phyloP scores from a whole-genome alignment of 129 eudicot species.

The Sambucus nigra region DNA sequence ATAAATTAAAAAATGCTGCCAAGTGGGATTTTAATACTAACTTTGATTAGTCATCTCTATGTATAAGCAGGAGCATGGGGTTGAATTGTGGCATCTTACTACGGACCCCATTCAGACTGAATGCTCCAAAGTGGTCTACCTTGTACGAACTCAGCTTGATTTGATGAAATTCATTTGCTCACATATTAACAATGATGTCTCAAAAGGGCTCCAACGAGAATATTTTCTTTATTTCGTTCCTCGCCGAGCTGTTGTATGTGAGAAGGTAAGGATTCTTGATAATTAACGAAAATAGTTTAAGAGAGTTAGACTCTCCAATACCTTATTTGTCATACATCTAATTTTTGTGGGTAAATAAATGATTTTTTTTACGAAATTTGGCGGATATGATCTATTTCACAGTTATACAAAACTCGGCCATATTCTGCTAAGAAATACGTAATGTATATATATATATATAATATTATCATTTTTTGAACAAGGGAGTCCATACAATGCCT shows the following conservation, averaged over 20 bases:
- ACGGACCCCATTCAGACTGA: slow-evolving; percentile 65
- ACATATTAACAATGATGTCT: slow-evolving; percentile 62
- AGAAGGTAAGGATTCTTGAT: slow-evolving; percentile 45
- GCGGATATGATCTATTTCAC: no score
- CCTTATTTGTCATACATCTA: no score
- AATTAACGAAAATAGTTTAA: slow-evolving; percentile 10
- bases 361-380: no score
- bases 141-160: slow-evolving; percentile 69
- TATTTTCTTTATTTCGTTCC: slow-evolving; percentile 91
- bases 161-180: slow-evolving; percentile 73
- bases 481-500: no score
- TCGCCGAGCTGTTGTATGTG: slow-evolving; percentile 89
- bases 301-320: no score
- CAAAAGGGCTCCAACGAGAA: slow-evolving; percentile 90
- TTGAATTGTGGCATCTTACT: slow-evolving; percentile 74
- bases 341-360: no score
- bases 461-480: no score
- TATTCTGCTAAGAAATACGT: no score
- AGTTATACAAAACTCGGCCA: no score
- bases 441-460: no score
- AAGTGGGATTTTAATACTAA: no score
- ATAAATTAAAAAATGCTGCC: no score
- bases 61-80: slow-evolving; percentile 82
- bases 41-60: slow-evolving; percentile 16
- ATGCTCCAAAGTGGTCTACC: slow-evolving; percentile 85